Base-by-base conservation (phyloP, 2,329 filamentous ascomycete species). In the Zarea fungicola region DNA sequence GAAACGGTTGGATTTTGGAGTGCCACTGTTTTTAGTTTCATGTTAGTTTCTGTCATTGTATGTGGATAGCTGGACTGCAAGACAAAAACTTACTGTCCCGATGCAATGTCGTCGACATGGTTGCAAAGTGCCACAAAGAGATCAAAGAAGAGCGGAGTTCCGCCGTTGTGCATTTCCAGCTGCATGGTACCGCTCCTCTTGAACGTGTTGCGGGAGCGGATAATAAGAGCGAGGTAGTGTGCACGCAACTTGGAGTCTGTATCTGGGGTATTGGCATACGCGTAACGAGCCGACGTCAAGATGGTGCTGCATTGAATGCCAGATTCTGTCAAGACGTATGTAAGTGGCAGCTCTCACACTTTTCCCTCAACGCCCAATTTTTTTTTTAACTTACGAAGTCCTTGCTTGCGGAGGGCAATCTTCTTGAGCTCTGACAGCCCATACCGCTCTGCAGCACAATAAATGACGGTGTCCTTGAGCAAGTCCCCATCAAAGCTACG, bases 171-270 rank as follows among this genome's bases (percentile, higher is more conserved):
- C 90, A 96, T 96, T 72, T 96, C 90, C 57, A 88, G 81, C 70
- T 96, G 91, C 90, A 96, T 95, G 4, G 90, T 96, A 48, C 90
- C 89, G 67, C 89, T 95, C 48, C 89, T 79, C 76, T 95, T 96
- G 71, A 96, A 96, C 2, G 89, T 95, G 62, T 81, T 80, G 56
- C 91, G 81, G 59, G 85, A 89, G 56, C 90, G 84, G 63, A 96
- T 95, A 68, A 96, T 95, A 62, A 96, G 81, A 16, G 91, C 89
- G 31, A 96, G 82, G 60, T 95, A 96, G 68, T 96, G 90, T 21
- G 89, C 89, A 51, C 91, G 80, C 47, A 96, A 77, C 68, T 91
- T 91, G n/a, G 87, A 92, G 72, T 96, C 91, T 19, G 77, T 87
- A 63, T 95, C 89, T 3, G 90, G 89, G 0, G 91, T 96, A 68